Base-by-base conservation (phyloP, 2,329 filamentous ascomycete species). In the Fusarium ambrosium region DNA sequence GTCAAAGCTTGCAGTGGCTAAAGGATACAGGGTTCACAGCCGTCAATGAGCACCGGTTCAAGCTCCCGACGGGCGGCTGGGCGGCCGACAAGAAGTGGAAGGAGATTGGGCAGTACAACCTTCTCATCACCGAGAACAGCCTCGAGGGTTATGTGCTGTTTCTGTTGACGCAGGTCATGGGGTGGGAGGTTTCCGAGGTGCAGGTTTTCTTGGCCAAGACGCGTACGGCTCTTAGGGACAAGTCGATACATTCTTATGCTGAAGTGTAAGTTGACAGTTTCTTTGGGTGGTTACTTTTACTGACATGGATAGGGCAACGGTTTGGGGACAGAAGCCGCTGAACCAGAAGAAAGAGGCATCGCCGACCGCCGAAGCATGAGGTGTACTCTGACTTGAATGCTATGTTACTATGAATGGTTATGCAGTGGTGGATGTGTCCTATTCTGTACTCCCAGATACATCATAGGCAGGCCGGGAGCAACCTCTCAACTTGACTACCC, bases 71-170 rank as follows among this genome's bases (percentile, higher is more conserved):
- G 10, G 74, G 74, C 9, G 70, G 64, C 11, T 79, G 77, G 79
- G 63, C 78, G 1, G 72, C 70, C 11, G 78, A 79, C 18, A 68
- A 70, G 7, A 70, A 73, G 20, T 65, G 55, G 39, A 78, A 78
- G n/a, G 73, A 80, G n/a, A 51, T 80, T 9, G 72, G 75, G 0
- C 73, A 80, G 43, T 84, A 79, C 60, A 77, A 77, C 4, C 76
- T 80, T 0, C 36, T 79, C 18, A 79, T 81, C 6, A 73, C 48
- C 2, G 48, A 55, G 18, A 55, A 32, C 48, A 55, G 48, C 18
- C 48, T 55, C 27, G 48, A 55, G 27, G 48, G 48, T 3, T 55
- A 55, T 0, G 48, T 32, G 27, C n/a, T 55, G 11, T 55, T 55
- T 2, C 18, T 55, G 18, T 27, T 55, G 11, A 55, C 48, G 11